Evolutionary conservation across 163 green algal genomes (phyloP).

Genomic region (Prototheca wickerhamii): DNA sequence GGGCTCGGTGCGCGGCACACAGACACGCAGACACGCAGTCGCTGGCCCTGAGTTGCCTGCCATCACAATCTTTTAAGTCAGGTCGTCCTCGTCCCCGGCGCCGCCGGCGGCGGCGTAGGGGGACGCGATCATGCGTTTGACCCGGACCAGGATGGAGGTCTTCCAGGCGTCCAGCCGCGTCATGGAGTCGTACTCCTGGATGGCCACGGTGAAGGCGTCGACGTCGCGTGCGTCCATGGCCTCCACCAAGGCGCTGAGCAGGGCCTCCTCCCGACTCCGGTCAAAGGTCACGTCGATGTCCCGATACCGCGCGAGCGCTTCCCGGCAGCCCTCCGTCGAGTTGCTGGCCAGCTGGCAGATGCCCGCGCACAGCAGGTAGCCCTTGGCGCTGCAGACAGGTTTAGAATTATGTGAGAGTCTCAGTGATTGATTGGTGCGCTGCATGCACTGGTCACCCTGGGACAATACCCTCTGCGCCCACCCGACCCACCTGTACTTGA

Average conservation of each 20-base stretch:
- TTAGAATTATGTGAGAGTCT: slow-evolving; percentile 3
- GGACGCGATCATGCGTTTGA: slow-evolving; percentile 18
- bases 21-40: too few relatives aligned
- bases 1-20: too few relatives aligned
- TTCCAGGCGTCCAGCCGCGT: slow-evolving; percentile 87
- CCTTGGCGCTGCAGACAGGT: slow-evolving; percentile 57
- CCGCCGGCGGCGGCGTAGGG: slow-evolving; percentile 2
- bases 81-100: slow-evolving; percentile 22
- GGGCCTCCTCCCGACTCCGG: slow-evolving; percentile 51
- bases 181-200: slow-evolving; percentile 86
- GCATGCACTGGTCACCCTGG: not conserved
- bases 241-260: slow-evolving; percentile 50
- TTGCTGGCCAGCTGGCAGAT: slow-evolving; percentile 6
- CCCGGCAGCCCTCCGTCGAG: slow-evolving; percentile 9
- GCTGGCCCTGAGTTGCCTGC: too few relatives aligned
- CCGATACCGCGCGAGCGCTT: slow-evolving; percentile 61
- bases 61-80: slow-evolving; percentile 10
- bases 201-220: slow-evolving; percentile 71
- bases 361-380: slow-evolving; percentile 72
- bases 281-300: slow-evolving; percentile 77
- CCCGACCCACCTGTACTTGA: slow-evolving; percentile 58
- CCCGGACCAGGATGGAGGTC: slow-evolving; percentile 68
- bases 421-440: not conserved
- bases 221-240: slow-evolving; percentile 59
- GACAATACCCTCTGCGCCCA: not conserved